Evolutionary conservation across 2,329 filamentous ascomycete species (phyloP).

Genomic region (Pezicula neosporulosa): DNA sequence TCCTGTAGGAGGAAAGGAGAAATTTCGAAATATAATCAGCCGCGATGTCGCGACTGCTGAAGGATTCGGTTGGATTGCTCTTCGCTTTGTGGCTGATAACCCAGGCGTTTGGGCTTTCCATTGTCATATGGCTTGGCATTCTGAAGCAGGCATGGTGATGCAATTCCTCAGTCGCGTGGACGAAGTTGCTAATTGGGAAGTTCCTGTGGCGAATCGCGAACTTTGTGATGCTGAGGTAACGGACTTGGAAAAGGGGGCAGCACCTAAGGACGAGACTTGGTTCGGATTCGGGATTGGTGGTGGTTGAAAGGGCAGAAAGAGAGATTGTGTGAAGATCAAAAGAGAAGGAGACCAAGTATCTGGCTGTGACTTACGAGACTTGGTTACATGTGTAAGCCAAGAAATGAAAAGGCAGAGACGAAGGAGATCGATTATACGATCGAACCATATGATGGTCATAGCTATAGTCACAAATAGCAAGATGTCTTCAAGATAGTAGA

Average conservation of each 20-base stretch:
- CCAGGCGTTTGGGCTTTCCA: conserved; percentile 56
- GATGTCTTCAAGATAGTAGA: too few relatives aligned
- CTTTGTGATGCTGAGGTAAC: conserved; percentile 40
- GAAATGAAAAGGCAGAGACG: too few relatives aligned
- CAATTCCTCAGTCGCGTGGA: conserved; percentile 50
- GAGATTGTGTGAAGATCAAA: too few relatives aligned
- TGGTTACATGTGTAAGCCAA: too few relatives aligned
- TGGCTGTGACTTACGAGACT: too few relatives aligned
- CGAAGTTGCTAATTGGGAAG: conserved; percentile 34
- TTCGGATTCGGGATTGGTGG: conserved; percentile 23
- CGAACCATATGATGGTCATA: too few relatives aligned
- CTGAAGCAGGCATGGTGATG: conserved; percentile 56
- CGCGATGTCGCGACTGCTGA: conserved; percentile 51
- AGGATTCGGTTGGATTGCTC: conserved; percentile 50
- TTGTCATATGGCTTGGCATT: conserved; percentile 57
- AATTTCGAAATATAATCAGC: conserved; percentile 38
- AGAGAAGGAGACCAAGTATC: too few relatives aligned
- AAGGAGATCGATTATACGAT: too few relatives aligned
- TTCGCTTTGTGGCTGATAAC: conserved; percentile 54
- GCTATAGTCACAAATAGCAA: too few relatives aligned
- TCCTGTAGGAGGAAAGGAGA: conserved; percentile 29
- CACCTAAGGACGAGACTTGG: conserved; percentile 46
- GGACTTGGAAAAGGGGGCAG: conserved; percentile 44
- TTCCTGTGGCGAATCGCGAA: conserved; percentile 41
- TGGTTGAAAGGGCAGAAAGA: neutral